These are phyloP conservation scores for Colletotrichum sojae DNA, from an alignment of 2,329 filamentous ascomycete species.

Conservation along the genomic window DNA sequence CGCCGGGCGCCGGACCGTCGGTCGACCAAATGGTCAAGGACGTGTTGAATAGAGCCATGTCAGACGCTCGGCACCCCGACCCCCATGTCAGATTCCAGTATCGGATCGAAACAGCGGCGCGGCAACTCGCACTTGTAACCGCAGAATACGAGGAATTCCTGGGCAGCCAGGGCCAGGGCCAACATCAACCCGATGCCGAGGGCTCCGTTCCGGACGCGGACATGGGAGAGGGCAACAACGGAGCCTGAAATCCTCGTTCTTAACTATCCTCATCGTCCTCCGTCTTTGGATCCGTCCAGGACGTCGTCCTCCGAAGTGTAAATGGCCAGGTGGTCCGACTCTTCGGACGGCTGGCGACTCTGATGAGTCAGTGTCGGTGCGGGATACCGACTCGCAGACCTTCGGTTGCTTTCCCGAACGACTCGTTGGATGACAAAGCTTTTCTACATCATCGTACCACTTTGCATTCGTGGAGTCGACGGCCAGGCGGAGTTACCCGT, in stretches of 20 bases:
- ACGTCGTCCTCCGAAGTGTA: background rate
- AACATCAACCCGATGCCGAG: conserved; percentile 42
- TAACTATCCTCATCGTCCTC: too few relatives aligned
- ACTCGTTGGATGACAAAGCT: conserved; percentile 19
- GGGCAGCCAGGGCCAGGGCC: conserved; percentile 46
- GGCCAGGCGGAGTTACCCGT: background rate
- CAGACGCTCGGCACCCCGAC: conserved; percentile 59
- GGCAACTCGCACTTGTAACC: conserved; percentile 68
- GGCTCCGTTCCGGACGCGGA: conserved; percentile 36
- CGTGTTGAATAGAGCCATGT: conserved; percentile 62
- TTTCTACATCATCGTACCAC: conserved; percentile 25
- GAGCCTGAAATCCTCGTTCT: conserved; percentile 17
- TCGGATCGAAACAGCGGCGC: conserved; percentile 67
- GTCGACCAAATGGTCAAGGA: conserved; percentile 51
- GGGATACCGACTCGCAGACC: background rate
- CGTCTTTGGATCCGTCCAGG: background rate
- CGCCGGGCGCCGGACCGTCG: conserved; percentile 25
- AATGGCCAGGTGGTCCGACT: conserved; percentile 17
- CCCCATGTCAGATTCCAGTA: conserved; percentile 62
- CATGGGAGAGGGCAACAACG: conserved; percentile 42
- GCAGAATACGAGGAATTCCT: conserved; percentile 64
- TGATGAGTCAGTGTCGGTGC: background rate
- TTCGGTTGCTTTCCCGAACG: background rate
- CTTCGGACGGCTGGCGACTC: background rate
- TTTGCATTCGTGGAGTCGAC: conserved; percentile 21